These are phyloP conservation scores for Penicillium italicum DNA, from an alignment of 2,329 filamentous ascomycete genomes.

Conservation along the genomic window DNA sequence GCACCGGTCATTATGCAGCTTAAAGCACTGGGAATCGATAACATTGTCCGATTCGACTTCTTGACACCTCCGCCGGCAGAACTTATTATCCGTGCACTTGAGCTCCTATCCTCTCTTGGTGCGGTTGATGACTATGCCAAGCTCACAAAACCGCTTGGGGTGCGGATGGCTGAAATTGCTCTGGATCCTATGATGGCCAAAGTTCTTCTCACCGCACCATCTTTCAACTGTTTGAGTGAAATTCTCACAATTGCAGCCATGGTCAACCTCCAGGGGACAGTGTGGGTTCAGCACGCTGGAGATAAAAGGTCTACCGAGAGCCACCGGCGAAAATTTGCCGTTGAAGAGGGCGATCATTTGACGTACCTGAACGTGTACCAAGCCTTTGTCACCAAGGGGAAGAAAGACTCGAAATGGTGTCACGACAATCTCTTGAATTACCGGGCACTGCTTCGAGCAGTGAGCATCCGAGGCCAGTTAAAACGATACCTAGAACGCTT, in stretches of 20 bases:
- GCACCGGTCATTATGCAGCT: constrained; percentile 85
- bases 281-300: constrained; percentile 78
- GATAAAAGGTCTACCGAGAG: constrained; percentile 73
- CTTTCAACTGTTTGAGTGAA: constrained; percentile 76
- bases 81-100: constrained; percentile 78
- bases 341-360: constrained; percentile 88
- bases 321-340: constrained; percentile 76
- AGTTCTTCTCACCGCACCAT: constrained; percentile 69
- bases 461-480: constrained; percentile 82
- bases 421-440: constrained; percentile 83
- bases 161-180: constrained; percentile 87
- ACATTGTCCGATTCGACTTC: constrained; percentile 86
- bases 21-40: constrained; percentile 92
- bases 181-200: constrained; percentile 96
- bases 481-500: constrained; percentile 84
- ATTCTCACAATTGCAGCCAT: constrained; percentile 91
- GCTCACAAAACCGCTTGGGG: constrained; percentile 81
- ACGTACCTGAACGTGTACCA: constrained; percentile 93
- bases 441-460: constrained; percentile 74
- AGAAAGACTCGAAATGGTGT: constrained; percentile 81
- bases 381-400: constrained; percentile 76
- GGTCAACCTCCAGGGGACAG: constrained; percentile 76
- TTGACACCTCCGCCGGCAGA: constrained; percentile 80
- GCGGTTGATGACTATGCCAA: constrained; percentile 87
- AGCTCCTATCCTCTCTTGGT: constrained; percentile 80